Conservation (phyloP, 202 grass and related monocot species). For the Elaeis oleifera region DNA sequence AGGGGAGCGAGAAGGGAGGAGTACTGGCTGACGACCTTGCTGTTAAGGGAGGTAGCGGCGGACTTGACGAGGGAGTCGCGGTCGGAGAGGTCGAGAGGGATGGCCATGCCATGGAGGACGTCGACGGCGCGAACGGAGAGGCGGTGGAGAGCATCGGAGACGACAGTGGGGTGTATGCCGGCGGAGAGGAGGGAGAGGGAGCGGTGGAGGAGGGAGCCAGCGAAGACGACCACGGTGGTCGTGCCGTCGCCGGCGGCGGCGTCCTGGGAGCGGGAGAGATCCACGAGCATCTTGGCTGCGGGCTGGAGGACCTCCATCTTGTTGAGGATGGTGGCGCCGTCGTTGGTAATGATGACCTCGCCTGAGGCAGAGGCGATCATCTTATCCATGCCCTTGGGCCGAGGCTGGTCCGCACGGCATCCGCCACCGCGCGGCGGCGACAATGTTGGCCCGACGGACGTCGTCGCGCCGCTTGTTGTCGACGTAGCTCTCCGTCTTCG, state of each 20-base stretch:
- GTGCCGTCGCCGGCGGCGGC: conserved; percentile 64
- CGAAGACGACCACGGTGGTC: conserved; percentile 74
- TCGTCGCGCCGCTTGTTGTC: conserved; percentile 86
- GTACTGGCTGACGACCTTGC: conserved; percentile 92
- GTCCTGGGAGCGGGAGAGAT: conserved; percentile 87
- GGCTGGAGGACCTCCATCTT: conserved; percentile 80
- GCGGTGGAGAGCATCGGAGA: conserved; percentile 67
- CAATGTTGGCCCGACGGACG: conserved; percentile 63
- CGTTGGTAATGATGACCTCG: conserved; percentile 80
- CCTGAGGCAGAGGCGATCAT: conserved; percentile 53
- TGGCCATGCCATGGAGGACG: conserved; percentile 59
- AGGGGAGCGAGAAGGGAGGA: conserved; percentile 75
- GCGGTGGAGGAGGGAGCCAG: conserved; percentile 51
- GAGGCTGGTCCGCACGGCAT: conserved; percentile 69
- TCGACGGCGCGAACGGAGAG: conserved; percentile 53
- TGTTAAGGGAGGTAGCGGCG: conserved; percentile 79
- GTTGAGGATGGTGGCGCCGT: conserved; percentile 82
- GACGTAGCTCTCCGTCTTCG: conserved; percentile 61
- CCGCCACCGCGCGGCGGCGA: conserved; percentile 51
- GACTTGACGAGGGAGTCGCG: conserved; percentile 78
- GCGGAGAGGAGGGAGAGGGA: conserved; percentile 48
- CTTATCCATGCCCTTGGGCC: conserved; percentile 88
- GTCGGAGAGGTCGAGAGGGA: conserved; percentile 68
- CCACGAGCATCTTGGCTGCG: conserved; percentile 81
- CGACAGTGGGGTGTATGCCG: conserved; percentile 60